Conservation (phyloP, 1,284 basidiomycete genomes). For the Melampsora occidentalis region DNA sequence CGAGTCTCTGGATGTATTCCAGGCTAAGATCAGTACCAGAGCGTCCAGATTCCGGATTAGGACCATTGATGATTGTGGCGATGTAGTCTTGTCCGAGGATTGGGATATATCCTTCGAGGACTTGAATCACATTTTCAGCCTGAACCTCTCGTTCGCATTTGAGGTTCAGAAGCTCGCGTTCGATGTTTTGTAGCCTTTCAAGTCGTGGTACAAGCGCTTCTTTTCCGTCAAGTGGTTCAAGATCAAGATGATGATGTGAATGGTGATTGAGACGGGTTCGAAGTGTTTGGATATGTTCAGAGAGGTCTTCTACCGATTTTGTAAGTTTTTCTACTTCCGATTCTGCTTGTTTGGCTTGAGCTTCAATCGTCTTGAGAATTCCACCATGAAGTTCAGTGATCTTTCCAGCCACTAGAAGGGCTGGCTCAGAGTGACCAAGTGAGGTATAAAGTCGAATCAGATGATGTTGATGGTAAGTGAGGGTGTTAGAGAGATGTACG, state of each 20-base stretch:
- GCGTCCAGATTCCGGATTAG: conserved; percentile 14
- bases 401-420: conserved; percentile 20
- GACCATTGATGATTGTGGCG: conserved; percentile 11
- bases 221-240: conserved; percentile 10
- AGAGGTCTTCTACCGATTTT: conserved; percentile 8
- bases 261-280: conserved; percentile 24
- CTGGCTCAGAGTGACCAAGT: conserved; percentile 33
- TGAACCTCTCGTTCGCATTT: conserved; percentile 29
- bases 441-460: conserved; percentile 34
- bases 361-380: conserved; percentile 32
- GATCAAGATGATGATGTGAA: conserved; percentile 12
- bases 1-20: conserved; percentile 17
- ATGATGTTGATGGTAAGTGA: conserved; percentile 32
- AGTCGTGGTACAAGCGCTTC: conserved; percentile 26
- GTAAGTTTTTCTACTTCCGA: conserved; percentile 29
- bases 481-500: conserved; percentile 23
- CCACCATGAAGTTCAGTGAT: conserved; percentile 28
- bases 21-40: conserved; percentile 28
- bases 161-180: conserved; percentile 9
- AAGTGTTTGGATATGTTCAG: conserved; percentile 19
- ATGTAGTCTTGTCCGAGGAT: conserved; percentile 23
- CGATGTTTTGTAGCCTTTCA: conserved; percentile 11
- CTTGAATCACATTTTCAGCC: conserved; percentile 19
- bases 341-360: conserved; percentile 27
- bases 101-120: conserved; percentile 23